phyloP scores from a whole-genome alignment of 495 filamentous ascomycete species.

The Glutinoglossum americanum region DNA sequence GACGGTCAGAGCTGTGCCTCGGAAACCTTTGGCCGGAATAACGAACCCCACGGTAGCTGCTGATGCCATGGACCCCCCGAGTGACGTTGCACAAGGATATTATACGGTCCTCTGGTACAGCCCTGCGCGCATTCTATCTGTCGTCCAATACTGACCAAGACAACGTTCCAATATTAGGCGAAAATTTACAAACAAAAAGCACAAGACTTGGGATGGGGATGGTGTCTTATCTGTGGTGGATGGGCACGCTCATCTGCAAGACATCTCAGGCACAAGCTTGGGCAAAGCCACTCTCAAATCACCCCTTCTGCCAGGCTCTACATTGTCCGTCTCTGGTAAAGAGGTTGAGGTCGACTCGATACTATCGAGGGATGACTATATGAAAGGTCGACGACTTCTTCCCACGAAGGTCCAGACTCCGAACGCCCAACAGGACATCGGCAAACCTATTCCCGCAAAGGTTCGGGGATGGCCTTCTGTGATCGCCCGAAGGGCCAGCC shows the following conservation, averaged over 20 bases:
- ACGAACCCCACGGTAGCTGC: background rate
- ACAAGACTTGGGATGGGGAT: constrained; percentile 81
- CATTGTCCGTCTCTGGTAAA: constrained; percentile 44
- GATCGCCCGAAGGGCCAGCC: background rate
- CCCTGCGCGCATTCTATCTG: background rate
- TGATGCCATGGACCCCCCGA: background rate
- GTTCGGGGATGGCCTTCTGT: background rate
- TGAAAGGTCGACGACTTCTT: constrained; percentile 11
- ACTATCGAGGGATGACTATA: constrained; percentile 39
- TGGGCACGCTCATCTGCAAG: constrained; percentile 40
- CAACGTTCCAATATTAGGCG: constrained; percentile 25
- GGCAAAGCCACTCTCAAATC: constrained; percentile 33
- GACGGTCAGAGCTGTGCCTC: background rate
- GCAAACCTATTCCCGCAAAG: constrained; percentile 2
- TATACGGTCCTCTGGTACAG: constrained; percentile 6
- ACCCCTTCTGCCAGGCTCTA: constrained; percentile 36
- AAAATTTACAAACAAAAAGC: constrained; percentile 55
- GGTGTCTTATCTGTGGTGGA: constrained; percentile 36
- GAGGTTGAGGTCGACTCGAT: constrained; percentile 52
- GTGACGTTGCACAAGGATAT: background rate
- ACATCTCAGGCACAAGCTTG: constrained; percentile 45
- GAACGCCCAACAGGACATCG: constrained; percentile 9
- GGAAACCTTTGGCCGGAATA: background rate
- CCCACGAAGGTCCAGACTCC: background rate
- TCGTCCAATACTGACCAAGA: background rate